Evolutionary conservation across 108 stramenopile genomes (phyloP).

Genomic region (Skeletonema marinoi): DNA sequence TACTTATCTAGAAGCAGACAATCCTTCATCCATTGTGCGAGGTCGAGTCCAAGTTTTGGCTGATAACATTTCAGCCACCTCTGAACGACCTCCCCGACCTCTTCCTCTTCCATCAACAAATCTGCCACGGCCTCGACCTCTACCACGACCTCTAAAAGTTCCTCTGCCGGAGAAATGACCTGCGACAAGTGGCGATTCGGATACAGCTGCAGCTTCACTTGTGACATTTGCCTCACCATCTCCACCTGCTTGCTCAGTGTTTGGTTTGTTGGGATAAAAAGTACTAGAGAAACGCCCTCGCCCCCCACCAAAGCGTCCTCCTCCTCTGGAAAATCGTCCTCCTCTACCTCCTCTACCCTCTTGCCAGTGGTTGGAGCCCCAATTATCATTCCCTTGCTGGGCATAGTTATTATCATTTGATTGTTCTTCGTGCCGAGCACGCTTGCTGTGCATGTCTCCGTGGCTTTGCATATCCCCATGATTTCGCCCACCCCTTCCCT

Average conservation of each 20-base stretch:
- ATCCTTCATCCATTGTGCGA: constrained; percentile 49
- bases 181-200: constrained; percentile 47
- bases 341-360: constrained; percentile 26
- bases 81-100: constrained; percentile 26
- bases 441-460: constrained; percentile 35
- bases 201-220: constrained; percentile 48
- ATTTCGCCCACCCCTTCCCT: constrained; percentile 1
- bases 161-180: constrained; percentile 28
- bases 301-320: constrained; percentile 14
- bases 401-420: constrained; percentile 2
- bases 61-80: constrained; percentile 44
- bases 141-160: constrained; percentile 40
- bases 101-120: constrained; percentile 40
- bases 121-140: constrained; percentile 46
- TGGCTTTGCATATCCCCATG: constrained; percentile 4
- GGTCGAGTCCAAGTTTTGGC: constrained; percentile 80
- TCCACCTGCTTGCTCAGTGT: constrained; percentile 11
- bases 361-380: constrained; percentile 25
- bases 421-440: constrained; percentile 19
- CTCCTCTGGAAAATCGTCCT: constrained; percentile 28
- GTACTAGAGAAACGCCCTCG: constrained; percentile 6
- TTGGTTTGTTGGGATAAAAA: constrained; percentile 1
- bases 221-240: constrained; percentile 44
- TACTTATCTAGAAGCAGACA: constrained; percentile 18
- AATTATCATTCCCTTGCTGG: constrained; percentile 6